Conservation (phyloP, 2,329 filamentous ascomycete species). For the Dactylellina leptospora region DNA sequence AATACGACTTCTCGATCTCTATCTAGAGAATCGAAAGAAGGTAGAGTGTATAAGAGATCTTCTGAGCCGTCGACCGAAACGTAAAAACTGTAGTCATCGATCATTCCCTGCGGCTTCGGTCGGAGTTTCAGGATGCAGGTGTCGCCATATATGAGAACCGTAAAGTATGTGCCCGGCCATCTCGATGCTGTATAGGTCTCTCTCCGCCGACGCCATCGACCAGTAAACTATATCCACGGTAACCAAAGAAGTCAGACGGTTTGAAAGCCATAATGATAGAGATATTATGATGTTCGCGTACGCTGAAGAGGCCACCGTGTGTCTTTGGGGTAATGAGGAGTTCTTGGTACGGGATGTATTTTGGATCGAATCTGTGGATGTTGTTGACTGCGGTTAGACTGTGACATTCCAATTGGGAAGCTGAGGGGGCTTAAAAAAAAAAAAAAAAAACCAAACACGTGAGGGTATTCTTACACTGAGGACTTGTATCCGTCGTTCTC, state of each 20-base stretch:
- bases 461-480: slow-evolving; percentile 26
- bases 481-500: slow-evolving; percentile 46
- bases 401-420: not conserved
- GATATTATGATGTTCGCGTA: slow-evolving; percentile 16
- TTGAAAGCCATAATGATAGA: not conserved
- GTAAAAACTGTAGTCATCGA: slow-evolving; percentile 56
- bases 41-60: slow-evolving; percentile 55
- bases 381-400: not conserved
- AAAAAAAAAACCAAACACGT: not conserved
- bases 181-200: slow-evolving; percentile 55
- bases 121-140: slow-evolving; percentile 54
- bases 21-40: slow-evolving; percentile 44
- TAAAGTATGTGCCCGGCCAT: slow-evolving; percentile 57
- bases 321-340: slow-evolving; percentile 55
- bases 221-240: slow-evolving; percentile 54
- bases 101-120: slow-evolving; percentile 54
- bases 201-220: slow-evolving; percentile 56
- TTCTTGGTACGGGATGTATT: slow-evolving; percentile 55
- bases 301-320: slow-evolving; percentile 56
- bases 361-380: slow-evolving; percentile 55
- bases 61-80: slow-evolving; percentile 56
- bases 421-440: not conserved
- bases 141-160: slow-evolving; percentile 55
- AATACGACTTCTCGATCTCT: slow-evolving; percentile 46
- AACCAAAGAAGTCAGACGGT: not conserved